phyloP scores from a whole-genome alignment of 2,329 filamentous ascomycete species.

The Niveomyces coronatus region DNA sequence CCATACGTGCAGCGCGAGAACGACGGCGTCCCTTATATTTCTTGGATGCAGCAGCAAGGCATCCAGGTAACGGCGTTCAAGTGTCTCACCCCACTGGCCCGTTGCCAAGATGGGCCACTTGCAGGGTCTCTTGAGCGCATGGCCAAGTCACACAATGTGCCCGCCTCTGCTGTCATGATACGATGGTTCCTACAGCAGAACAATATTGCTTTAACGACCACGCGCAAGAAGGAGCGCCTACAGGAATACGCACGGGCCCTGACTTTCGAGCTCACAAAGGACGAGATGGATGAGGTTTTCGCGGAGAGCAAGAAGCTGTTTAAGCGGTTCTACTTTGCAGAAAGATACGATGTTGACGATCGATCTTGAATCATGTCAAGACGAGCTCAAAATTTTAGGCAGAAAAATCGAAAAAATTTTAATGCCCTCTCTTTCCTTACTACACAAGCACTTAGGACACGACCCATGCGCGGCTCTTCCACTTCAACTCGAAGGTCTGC shows the following conservation, averaged over 20 bases:
- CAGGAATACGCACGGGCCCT: conserved; percentile 3
- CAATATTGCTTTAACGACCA: conserved; percentile 3
- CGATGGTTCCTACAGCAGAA: conserved; percentile 5
- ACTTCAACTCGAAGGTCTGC: no score
- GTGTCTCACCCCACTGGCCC: conserved; percentile 9
- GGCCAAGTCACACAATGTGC: conserved; percentile 5
- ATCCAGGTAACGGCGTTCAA: conserved; percentile 8
- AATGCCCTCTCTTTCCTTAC: no score
- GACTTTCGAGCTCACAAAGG: conserved; percentile 2
- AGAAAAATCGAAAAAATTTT: background rate
- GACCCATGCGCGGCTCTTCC: no score
- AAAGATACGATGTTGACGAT: background rate
- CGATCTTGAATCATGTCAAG: conserved; percentile 1
- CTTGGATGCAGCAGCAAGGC: conserved; percentile 5
- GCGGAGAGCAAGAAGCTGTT: conserved; percentile 2
- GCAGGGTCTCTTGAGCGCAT: conserved; percentile 1
- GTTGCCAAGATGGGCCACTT: conserved; percentile 1
- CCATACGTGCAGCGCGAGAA: conserved; percentile 3
- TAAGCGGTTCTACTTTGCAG: conserved; percentile 4
- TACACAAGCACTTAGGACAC: no score
- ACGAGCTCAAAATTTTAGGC: background rate
- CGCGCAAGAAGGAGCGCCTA: conserved; percentile 3
- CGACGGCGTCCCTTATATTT: conserved; percentile 3
- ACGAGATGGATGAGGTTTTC: conserved; percentile 4
- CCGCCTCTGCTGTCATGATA: conserved; percentile 4